Base-by-base conservation (phyloP, 208 protist genomes). In the Strigomonas culicis region DNA sequence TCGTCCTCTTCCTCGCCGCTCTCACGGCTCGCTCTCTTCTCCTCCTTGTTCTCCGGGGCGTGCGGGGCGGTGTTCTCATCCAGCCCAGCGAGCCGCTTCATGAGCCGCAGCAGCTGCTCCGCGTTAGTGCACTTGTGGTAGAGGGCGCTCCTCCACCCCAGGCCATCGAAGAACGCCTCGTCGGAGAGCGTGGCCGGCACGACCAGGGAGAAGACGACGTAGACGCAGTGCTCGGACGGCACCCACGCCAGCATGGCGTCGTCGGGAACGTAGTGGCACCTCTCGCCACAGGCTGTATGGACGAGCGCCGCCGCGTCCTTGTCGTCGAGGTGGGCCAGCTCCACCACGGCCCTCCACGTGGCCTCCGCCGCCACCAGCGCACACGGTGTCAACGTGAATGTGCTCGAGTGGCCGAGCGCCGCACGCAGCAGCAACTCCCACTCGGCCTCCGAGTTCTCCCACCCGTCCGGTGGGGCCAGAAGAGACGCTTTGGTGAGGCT, bases 81-180 rank as follows among this genome's bases (percentile, higher is more conserved):
- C 44, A 60, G 21, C 43, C 52, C 21, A 24, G 68, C 46, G 8
- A 44, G 39, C 60, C 72, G 34, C 44, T 70, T 66, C 55, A 80
- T 69, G 0, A 80, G 22, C 25, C 63, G 55, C 19, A 80, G 30
- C 24, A 62, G 36, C 17, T 25, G n/a, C 10, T 22, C 28, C 2
- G 41, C 3, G 41, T 32, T 25, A n/a, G 31, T 30, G 44, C 60
- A 32, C 24, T 61, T 41, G n/a, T 34, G 8, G 25, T 41, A 15
- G 27, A 25, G 25, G 28, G 24, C 41, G 11, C 7, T 57, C 25
- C 53, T 21, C 64, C 64, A 69, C 21, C 24, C 46, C n/a, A 59
- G 43, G 21, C n/a, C 43, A 15, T 44, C 39, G 27, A 27, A 49
- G 59, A 49, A 53, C 21, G n/a, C 43, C 27, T 53, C 59, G 2